Evolutionary conservation across 2,329 filamentous ascomycete species (phyloP).

Genomic region (Ceratocystis alfenasii): DNA sequence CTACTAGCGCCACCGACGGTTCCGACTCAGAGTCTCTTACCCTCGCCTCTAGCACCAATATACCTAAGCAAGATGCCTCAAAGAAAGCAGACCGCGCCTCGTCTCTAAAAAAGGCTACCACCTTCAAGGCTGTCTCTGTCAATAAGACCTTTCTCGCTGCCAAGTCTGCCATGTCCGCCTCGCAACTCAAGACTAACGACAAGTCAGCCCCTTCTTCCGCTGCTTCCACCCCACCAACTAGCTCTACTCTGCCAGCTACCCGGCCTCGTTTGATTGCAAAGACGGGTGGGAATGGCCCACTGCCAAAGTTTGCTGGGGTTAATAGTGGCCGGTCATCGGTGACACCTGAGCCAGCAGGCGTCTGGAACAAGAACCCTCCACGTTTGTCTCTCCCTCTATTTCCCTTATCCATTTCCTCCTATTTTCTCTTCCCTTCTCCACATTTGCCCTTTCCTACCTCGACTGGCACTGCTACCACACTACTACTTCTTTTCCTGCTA

Average conservation of each 20-base stretch:
- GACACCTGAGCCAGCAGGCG: slow-evolving; percentile 58
- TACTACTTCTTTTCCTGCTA: background rate
- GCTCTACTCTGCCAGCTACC: slow-evolving; percentile 39
- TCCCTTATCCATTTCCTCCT: background rate
- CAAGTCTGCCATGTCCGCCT: slow-evolving; percentile 42
- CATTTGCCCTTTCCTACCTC: no score
- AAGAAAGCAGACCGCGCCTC: slow-evolving; percentile 49
- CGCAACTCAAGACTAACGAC: slow-evolving; percentile 40
- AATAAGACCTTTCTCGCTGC: slow-evolving; percentile 74
- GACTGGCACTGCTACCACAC: no score
- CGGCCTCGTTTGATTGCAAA: slow-evolving; percentile 68
- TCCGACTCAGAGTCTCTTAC: slow-evolving; percentile 60
- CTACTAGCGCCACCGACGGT: slow-evolving; percentile 58
- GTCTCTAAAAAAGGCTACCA: slow-evolving; percentile 58
- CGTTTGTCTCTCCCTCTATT: slow-evolving; percentile 41
- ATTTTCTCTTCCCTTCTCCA: background rate
- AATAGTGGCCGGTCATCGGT: slow-evolving; percentile 49
- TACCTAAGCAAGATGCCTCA: slow-evolving; percentile 37
- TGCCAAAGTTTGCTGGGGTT: slow-evolving; percentile 32
- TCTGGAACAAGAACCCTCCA: slow-evolving; percentile 76
- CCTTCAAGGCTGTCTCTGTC: slow-evolving; percentile 76
- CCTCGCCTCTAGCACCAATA: no score
- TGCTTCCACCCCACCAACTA: slow-evolving; percentile 29
- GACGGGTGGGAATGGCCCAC: slow-evolving; percentile 47
- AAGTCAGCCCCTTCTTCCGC: slow-evolving; percentile 38